These are phyloP conservation scores for Pezicula neosporulosa DNA, from an alignment of 2,329 filamentous ascomycete genomes.

Conservation along the genomic window DNA sequence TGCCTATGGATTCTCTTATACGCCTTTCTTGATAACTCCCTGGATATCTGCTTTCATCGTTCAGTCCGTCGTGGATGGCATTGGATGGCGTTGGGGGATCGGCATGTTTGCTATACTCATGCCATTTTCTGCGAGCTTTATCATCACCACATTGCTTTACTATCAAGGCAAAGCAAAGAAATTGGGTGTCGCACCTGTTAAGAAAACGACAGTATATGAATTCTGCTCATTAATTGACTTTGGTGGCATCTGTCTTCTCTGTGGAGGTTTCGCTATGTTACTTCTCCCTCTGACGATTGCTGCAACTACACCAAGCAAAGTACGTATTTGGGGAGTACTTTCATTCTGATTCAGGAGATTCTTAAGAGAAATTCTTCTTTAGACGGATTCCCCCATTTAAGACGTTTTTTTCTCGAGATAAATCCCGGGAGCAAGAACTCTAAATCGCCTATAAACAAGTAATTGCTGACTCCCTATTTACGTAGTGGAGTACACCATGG, in stretches of 20 bases:
- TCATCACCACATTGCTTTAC: constrained; percentile 44
- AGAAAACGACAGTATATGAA: constrained; percentile 21
- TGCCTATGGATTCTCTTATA: constrained; percentile 44
- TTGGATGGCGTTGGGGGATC: constrained; percentile 54
- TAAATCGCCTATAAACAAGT: no score
- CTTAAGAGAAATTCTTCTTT: no score
- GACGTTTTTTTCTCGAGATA: no score
- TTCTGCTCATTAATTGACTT: constrained; percentile 36
- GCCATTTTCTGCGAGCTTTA: constrained; percentile 46
- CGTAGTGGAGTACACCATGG: constrained; percentile 38
- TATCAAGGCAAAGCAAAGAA: constrained; percentile 47
- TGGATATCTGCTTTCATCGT: constrained; percentile 51
- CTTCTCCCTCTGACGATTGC: constrained; percentile 46
- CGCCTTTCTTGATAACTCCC: constrained; percentile 52
- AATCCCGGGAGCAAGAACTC: no score
- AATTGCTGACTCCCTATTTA: no score
- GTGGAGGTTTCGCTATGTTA: constrained; percentile 42
- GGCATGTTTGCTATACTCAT: constrained; percentile 53
- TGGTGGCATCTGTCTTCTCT: constrained; percentile 42
- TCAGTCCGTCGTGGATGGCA: constrained; percentile 35
- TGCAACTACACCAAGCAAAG: constrained; percentile 22
- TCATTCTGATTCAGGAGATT: no score
- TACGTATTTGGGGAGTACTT: no score
- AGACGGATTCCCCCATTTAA: no score
- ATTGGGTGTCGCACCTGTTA: constrained; percentile 34